Percentiles rank a stretch among this genome's conserved stretches.
phyloP scores from a whole-genome alignment of 2,329 filamentous ascomycete species.

The Scytalidium lignicola region DNA sequence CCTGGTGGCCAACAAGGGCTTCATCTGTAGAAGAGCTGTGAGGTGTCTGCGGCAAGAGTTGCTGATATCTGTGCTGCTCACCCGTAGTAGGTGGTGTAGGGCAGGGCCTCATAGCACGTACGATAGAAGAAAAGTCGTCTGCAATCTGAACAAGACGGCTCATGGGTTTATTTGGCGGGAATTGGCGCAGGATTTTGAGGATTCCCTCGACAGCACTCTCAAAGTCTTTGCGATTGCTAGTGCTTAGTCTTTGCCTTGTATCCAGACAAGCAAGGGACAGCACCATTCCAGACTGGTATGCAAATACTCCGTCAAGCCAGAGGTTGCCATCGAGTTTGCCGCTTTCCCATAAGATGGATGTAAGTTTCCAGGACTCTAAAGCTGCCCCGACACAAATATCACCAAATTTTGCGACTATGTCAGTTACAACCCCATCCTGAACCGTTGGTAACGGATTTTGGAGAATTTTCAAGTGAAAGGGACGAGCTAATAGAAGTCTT shows the following conservation, averaged over 20 bases:
- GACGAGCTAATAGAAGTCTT: conserved; percentile 1
- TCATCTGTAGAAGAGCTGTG: background rate
- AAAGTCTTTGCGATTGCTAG: background rate
- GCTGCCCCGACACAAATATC: background rate
- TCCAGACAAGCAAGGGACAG: background rate
- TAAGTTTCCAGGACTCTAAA: background rate
- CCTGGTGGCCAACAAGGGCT: background rate
- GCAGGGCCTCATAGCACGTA: background rate
- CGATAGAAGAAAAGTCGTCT: background rate
- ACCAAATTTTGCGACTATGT: background rate
- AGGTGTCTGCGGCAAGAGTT: background rate
- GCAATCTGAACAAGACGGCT: conserved; percentile 1
- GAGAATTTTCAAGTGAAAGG: background rate
- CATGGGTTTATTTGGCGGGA: background rate
- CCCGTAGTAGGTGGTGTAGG: background rate
- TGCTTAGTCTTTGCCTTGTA: background rate
- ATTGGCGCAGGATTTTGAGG: background rate
- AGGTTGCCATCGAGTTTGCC: background rate
- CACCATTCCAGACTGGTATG: background rate
- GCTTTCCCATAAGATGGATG: background rate
- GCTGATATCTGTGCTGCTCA: background rate
- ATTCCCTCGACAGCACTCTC: background rate
- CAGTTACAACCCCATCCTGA: no score
- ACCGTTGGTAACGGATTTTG: background rate
- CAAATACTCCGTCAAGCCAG: conserved; percentile 2